Base-by-base conservation (phyloP, 805 yeast species). In the Candida coquimbonensis region DNA sequence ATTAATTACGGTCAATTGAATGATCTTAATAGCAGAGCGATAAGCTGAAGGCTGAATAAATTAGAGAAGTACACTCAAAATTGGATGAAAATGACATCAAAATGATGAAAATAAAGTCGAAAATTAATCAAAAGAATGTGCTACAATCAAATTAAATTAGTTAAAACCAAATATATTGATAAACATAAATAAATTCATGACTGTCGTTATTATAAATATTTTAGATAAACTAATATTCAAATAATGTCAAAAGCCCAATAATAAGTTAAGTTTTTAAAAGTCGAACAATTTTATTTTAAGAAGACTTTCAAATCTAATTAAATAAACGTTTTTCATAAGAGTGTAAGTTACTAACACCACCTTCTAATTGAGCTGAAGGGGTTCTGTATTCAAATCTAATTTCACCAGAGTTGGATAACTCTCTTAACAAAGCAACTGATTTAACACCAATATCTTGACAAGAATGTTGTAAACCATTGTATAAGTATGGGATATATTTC, bases 281-380 rank as follows among this genome's bases (percentile, higher is more conserved):
- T 39, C n/a, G n/a, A n/a, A 40, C 46, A 44, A 37, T 29, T 33
- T 16, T 16, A 9, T 16, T 33, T 16, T 5, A 33, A 35, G 14
- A 14, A 32, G 42, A 11, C 17, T 27, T 33, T 9, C 2, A 16
- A 29, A 36, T 24, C 45, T 49, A 55, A 51, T 51, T 88, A 78
- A 89, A 96, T 66, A 93, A 76, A 72, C 96, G 88, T 81, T 93
- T 93, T 74, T 93, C 99, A 67, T 87, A 93, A 49, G 97, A 90
- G 77, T 88, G 88, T 70, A 93, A 80, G 64, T 95, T 90, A 72
- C 88, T 86, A 52, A 93, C 91, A 70, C 98, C 98, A 76, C 99
- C 99, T 75, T 93, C 99, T 55, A 89, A 77, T 78, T 93, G 99
- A 53, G 99, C 96, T 63, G 96, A 87, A 42, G 98, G 96, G 57